Evolutionary conservation across 1,284 basidiomycete genomes (phyloP), one percentile per base, ranked within the genome.

Genomic region (Naganishia liquefaciens): DNA sequence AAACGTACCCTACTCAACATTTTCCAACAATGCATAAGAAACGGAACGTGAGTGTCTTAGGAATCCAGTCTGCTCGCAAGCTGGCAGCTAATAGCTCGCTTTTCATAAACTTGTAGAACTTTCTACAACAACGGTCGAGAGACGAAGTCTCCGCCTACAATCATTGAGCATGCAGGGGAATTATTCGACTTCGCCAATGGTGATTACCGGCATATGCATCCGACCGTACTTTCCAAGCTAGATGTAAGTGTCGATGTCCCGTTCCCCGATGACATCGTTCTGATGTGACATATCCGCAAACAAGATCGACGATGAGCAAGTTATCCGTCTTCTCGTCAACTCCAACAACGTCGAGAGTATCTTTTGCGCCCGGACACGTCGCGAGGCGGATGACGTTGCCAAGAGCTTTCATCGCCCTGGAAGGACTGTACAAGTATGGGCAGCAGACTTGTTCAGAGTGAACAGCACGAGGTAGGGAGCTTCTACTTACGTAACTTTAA

Each of bases 181-280:
- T 65, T 87, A 27, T 93, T 91, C 73, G 89, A 93, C 72, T 94
- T 84, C 71, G 83, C 82, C 49, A 66, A 71, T 1, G 88, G 91
- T 60, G 75, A 79, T 67, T 51, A 70, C 87, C 91, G 75, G 86
- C 88, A 21, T 81, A 83, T 27, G 69, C 78, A 87, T 57, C 77
- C 86, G 11, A 98, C 94, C 2, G 84, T 95, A 30, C 81, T 95
- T 33, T 88, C 92, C 25, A 89, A 88, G n/a, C 82, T 97, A 5
- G 86, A 90, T 33, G 93, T 91, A 69, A 13, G 85, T 78, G 27
- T 46, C 37, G 11, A 25, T 1, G 11, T n/a, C 49, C 15, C 53
- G 19, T 27, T 10, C 37, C 4, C 9, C 27, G 43, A 28, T 49
- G 44, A 23, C 15, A 43, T 52, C 42, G 46, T 62, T 61, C 27